phyloP scores from a whole-genome alignment of 352 stramenopile species.

The Globisporangium splendens region DNA sequence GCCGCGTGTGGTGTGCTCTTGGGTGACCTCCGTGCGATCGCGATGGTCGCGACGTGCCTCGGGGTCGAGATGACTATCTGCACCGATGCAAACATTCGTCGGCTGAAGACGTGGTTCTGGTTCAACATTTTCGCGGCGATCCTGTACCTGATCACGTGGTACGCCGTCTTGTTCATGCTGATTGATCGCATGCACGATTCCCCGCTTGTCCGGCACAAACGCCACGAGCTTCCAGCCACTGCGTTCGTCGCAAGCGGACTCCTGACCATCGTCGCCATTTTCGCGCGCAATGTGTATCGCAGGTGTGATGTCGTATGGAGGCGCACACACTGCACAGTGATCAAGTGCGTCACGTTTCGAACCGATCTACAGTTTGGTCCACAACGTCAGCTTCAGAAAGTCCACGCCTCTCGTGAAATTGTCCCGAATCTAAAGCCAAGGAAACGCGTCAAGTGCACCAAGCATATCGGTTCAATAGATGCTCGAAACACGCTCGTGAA shows the following conservation, averaged over 20 bases:
- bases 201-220: not conserved
- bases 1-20: not conserved
- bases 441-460: slow-evolving; percentile 11
- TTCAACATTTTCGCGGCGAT: slow-evolving; percentile 3
- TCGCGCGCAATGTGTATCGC: slow-evolving; percentile 15
- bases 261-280: slow-evolving; percentile 9
- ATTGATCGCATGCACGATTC: slow-evolving; percentile 4
- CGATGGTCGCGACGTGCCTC: slow-evolving; percentile 4
- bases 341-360: slow-evolving; percentile 12
- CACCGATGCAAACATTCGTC: slow-evolving; percentile 13
- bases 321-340: not conserved
- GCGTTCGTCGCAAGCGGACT: slow-evolving; percentile 9
- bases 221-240: slow-evolving; percentile 7
- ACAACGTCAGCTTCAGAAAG: not conserved
- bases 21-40: slow-evolving; percentile 4
- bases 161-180: not conserved
- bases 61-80: slow-evolving; percentile 14
- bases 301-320: slow-evolving; percentile 3
- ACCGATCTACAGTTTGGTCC: slow-evolving; percentile 8
- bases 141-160: slow-evolving; percentile 1
- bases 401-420: not conserved
- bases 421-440: too few relatives aligned
- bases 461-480: slow-evolving; percentile 2
- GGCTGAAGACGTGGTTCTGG: slow-evolving; percentile 10
- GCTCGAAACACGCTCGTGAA: slow-evolving; percentile 7